Evolutionary conservation across 1,284 basidiomycete species (phyloP).

Genomic region (Malassezia japonica): DNA sequence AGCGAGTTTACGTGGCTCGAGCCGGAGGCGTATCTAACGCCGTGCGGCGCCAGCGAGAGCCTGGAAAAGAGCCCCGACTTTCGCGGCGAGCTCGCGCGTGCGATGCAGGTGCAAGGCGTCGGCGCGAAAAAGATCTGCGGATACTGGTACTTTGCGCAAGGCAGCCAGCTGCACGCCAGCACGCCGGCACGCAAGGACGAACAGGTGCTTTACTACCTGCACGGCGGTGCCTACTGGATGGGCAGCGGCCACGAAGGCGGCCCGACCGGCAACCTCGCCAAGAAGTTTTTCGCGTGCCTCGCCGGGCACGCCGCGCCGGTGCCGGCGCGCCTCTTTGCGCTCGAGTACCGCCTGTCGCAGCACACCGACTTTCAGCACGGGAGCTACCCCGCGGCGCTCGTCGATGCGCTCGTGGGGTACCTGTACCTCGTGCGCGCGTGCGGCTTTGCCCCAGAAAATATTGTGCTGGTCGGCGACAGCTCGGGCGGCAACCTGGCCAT

Average conservation of each 20-base stretch:
- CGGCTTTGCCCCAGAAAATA: conserved; percentile 51
- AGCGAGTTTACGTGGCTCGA: conserved; percentile 37
- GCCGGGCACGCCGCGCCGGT: neutral
- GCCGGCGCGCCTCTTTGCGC: conserved; percentile 27
- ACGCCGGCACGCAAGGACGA: conserved; percentile 23
- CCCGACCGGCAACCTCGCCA: neutral
- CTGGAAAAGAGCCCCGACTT: conserved; percentile 13
- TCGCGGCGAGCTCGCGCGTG: conserved; percentile 31
- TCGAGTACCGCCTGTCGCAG: conserved; percentile 39
- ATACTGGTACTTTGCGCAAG: conserved; percentile 28
- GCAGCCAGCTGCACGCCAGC: neutral
- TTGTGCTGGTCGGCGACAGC: conserved; percentile 61
- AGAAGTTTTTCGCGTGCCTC: neutral
- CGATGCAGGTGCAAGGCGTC: conserved; percentile 28
- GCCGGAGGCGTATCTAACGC: conserved; percentile 1
- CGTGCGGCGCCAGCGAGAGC: neutral
- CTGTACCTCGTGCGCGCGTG: conserved; percentile 32
- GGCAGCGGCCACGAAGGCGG: conserved; percentile 11
- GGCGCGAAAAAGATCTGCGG: conserved; percentile 25
- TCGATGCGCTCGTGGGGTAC: conserved; percentile 40
- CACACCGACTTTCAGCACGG: conserved; percentile 27
- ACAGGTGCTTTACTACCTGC: conserved; percentile 35
- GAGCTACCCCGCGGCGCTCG: conserved; percentile 36
- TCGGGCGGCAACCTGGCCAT: conserved; percentile 64
- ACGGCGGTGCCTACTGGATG: conserved; percentile 43